Evolutionary conservation across 495 filamentous ascomycete genomes (phyloP).

Genomic region (Bathelium albidoporum): DNA sequence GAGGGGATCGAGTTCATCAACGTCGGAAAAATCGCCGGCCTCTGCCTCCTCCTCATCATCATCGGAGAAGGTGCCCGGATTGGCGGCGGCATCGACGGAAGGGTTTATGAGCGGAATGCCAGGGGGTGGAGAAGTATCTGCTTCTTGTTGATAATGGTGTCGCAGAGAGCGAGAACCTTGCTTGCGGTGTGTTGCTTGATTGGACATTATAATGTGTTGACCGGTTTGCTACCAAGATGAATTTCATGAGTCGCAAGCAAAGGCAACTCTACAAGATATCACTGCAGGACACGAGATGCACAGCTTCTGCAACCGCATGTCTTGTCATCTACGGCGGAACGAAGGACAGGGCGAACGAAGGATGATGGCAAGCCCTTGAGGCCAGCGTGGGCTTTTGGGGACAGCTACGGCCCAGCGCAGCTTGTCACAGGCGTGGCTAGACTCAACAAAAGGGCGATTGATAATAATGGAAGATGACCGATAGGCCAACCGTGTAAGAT

Average conservation of each 20-base stretch:
- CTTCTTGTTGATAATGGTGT: neutral
- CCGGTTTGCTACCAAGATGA: neutral
- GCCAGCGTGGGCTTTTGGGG: conserved; percentile 3
- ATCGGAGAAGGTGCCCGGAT: conserved; percentile 14
- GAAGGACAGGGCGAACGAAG: neutral
- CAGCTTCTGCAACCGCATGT: neutral
- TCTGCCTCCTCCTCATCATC: conserved; percentile 16
- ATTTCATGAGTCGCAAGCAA: neutral
- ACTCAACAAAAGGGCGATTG: too few species aligned
- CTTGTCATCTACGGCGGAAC: neutral
- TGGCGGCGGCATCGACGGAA: neutral
- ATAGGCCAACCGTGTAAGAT: neutral
- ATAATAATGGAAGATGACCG: too few species aligned
- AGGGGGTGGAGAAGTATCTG: neutral
- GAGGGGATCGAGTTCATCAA: conserved; percentile 32
- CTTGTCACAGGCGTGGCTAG: neutral
- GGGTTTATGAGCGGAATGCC: neutral
- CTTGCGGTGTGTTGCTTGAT: neutral
- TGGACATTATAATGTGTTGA: neutral
- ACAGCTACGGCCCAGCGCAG: neutral
- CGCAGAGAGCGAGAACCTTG: neutral
- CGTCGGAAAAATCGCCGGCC: conserved; percentile 18
- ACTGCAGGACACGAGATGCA: neutral
- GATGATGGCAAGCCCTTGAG: neutral
- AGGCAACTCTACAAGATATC: neutral